These are phyloP conservation scores for Yamadazyma akitaensis DNA, from an alignment of 805 yeast genomes.

Conservation along the genomic window DNA sequence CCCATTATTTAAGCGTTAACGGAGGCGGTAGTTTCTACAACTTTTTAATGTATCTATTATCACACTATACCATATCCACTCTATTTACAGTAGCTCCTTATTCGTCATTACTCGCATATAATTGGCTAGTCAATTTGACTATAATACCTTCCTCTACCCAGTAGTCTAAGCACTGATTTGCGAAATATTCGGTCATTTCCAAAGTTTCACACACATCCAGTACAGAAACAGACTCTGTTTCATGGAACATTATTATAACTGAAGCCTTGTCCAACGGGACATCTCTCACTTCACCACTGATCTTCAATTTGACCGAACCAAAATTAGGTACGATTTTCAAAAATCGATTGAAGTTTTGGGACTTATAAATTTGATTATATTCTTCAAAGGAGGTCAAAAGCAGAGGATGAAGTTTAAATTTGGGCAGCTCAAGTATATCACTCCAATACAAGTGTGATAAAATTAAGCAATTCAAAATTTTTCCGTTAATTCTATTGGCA, in stretches of 20 bases:
- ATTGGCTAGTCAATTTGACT: conserved; percentile 7
- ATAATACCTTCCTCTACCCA: conserved; percentile 68
- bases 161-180: conserved; percentile 40
- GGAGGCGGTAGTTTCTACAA: too few relatives aligned
- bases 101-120: conserved; percentile 34
- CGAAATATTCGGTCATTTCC: conserved; percentile 41
- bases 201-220: conserved; percentile 32
- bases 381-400: conserved; percentile 40
- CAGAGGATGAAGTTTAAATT: conserved; percentile 47
- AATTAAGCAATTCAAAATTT: conserved; percentile 51
- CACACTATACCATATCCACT: not conserved
- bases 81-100: not conserved
- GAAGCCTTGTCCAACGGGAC: conserved; percentile 73
- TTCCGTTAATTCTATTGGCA: not conserved
- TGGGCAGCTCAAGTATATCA: conserved; percentile 15
- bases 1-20: too few relatives aligned
- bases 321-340: conserved; percentile 54
- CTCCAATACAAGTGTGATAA: conserved; percentile 80
- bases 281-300: conserved; percentile 34
- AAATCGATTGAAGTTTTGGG: conserved; percentile 53
- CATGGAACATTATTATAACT: conserved; percentile 50
- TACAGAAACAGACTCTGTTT: conserved; percentile 30
- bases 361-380: conserved; percentile 44
- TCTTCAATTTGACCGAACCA: conserved; percentile 60
- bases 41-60: not conserved